Percentiles rank a stretch among this genome's conserved stretches.
phyloP scores from a whole-genome alignment of 306 rosid genomes.

The Heteromeles arbutifolia region DNA sequence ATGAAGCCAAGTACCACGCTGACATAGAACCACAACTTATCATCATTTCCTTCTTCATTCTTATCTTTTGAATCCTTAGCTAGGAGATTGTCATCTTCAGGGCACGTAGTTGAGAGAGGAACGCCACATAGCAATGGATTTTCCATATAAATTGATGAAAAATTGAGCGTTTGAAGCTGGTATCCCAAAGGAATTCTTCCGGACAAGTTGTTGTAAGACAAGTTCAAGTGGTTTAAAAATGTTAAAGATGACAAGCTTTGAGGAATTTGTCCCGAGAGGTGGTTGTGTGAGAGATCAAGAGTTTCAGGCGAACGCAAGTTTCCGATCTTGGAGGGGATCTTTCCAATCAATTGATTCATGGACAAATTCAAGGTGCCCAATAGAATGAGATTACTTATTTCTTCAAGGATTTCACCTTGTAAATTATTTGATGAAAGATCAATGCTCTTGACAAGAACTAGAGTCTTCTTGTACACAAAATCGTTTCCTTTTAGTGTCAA shows the following conservation, averaged over 20 bases:
- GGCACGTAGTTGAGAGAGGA: background rate
- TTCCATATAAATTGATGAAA: background rate
- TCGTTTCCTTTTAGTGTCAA: background rate
- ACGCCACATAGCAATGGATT: background rate
- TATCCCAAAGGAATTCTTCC: background rate
- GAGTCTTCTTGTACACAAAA: background rate
- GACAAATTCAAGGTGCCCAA: constrained; percentile 4
- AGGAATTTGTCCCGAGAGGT: background rate
- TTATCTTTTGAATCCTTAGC: background rate
- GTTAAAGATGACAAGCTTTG: background rate
- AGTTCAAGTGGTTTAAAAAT: background rate
- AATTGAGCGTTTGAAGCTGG: background rate
- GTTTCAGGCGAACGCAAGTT: background rate
- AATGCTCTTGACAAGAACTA: background rate
- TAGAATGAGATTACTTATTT: background rate
- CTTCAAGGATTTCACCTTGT: background rate
- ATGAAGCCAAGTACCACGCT: background rate
- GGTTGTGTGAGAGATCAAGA: background rate
- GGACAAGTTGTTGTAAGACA: constrained; percentile 2
- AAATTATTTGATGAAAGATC: background rate
- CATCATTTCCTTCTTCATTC: background rate
- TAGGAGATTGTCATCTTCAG: background rate
- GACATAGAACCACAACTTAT: background rate
- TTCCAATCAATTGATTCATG: background rate
- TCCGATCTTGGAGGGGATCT: background rate